A percentile compares a stretch with the other conserved stretches of the same genome.
Evolutionary conservation across 257 asterid genomes (phyloP).

Genomic region (Solanum verrucosum): DNA sequence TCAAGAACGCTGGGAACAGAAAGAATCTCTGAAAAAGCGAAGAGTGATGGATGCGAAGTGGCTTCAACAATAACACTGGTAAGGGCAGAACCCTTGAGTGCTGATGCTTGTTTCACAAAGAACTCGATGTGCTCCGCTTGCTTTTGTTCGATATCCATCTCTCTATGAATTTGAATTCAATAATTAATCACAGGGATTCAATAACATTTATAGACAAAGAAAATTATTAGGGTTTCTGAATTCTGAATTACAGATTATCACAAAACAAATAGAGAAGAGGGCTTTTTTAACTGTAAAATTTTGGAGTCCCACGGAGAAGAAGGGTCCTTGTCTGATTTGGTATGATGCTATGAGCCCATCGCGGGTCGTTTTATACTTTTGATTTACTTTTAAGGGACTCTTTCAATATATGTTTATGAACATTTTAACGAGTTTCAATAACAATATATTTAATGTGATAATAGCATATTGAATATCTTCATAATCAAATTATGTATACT

Average conservation of each 20-base stretch:
- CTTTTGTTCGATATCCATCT: constrained; percentile 80
- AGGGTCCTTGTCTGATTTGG: neutral
- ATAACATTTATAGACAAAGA: neutral
- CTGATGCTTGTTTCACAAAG: constrained; percentile 71
- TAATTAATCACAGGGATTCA: neutral
- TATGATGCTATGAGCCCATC: neutral
- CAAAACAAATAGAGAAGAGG: neutral
- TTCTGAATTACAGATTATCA: neutral
- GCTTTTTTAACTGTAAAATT: neutral
- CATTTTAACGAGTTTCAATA: too few relatives aligned
- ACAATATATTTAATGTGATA: too few relatives aligned
- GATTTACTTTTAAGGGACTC: neutral
- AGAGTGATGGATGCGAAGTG: constrained; percentile 88
- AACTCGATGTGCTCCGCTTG: constrained; percentile 78
- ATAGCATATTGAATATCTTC: too few relatives aligned
- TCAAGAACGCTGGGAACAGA: constrained; percentile 50
- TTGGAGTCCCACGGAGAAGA: neutral
- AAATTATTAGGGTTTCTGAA: neutral
- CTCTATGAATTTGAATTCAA: neutral
- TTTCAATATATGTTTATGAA: neutral
- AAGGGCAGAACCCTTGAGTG: constrained; percentile 44
- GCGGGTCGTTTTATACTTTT: neutral
- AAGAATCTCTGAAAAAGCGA: constrained; percentile 94
- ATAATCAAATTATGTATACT: too few relatives aligned
- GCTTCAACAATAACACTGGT: constrained; percentile 60